Percentiles rank a stretch among this genome's conserved stretches.
Conservation (phyloP, 441 rosid species). For the Gossypium trilobum region DNA sequence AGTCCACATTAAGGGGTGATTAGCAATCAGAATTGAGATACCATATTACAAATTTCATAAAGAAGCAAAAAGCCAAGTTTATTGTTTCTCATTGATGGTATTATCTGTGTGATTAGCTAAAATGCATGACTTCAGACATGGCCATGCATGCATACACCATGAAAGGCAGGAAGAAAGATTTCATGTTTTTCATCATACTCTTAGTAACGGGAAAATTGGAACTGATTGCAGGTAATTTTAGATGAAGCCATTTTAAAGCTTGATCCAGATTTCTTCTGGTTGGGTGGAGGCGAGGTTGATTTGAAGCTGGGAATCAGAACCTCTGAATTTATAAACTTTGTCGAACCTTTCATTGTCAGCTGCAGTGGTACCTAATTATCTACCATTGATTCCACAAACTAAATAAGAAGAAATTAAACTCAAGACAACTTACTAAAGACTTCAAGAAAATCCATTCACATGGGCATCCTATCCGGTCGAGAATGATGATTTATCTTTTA, state of each 20-base stretch:
- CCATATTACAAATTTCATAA: background rate
- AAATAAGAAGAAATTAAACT: background rate
- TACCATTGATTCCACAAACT: background rate
- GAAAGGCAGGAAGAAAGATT: background rate
- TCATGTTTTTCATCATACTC: background rate
- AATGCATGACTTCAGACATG: background rate
- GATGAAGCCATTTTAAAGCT: constrained; percentile 78
- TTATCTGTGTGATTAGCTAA: background rate
- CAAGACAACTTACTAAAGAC: background rate
- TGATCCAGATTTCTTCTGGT: constrained; percentile 68
- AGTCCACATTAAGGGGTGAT: background rate
- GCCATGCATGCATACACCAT: background rate
- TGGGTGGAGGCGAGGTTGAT: constrained; percentile 78
- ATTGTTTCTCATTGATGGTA: background rate
- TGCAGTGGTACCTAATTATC: constrained; percentile 40
- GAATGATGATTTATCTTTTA: background rate
- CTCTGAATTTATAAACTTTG: constrained; percentile 48
- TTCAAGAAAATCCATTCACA: background rate
- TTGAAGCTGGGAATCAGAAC: constrained; percentile 76
- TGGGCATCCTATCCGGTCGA: background rate
- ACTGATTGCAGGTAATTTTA: constrained; percentile 62
- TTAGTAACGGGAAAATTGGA: constrained; percentile 4
- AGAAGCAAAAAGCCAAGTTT: background rate
- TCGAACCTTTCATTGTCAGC: constrained; percentile 55
- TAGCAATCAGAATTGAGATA: background rate